These are phyloP conservation scores for Pseudocercospora pini-densiflorae DNA, from an alignment of 2,329 filamentous ascomycete genomes.

Conservation along the genomic window DNA sequence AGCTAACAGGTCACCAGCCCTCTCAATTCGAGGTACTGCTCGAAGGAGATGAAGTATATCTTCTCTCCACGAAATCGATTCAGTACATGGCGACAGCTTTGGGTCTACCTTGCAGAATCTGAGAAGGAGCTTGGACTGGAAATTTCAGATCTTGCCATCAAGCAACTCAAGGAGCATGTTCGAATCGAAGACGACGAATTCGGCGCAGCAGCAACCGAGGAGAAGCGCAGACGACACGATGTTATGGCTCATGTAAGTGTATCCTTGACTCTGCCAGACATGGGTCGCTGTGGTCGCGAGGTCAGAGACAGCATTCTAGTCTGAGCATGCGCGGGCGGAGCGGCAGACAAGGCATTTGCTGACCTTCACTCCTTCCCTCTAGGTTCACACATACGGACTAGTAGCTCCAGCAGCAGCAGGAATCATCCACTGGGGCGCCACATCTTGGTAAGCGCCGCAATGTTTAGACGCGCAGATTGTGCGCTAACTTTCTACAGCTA, in stretches of 20 bases:
- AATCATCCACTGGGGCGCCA: slow-evolving; percentile 79
- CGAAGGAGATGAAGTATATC: slow-evolving; percentile 73
- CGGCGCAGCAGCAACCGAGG: slow-evolving; percentile 52
- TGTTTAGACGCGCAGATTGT: background rate
- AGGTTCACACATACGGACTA: slow-evolving; percentile 64
- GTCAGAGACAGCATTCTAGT: background rate
- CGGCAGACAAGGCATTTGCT: background rate
- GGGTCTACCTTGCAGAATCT: slow-evolving; percentile 80
- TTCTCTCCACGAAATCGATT: slow-evolving; percentile 78
- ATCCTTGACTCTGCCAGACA: background rate
- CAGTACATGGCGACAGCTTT: slow-evolving; percentile 82
- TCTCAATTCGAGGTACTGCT: slow-evolving; percentile 74
- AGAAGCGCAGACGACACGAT: slow-evolving; percentile 51
- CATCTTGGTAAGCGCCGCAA: slow-evolving; percentile 48
- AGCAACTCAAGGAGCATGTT: slow-evolving; percentile 52
- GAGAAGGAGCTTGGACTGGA: slow-evolving; percentile 79
- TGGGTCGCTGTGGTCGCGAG: background rate
- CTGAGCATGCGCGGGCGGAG: background rate
- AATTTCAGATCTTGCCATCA: slow-evolving; percentile 68
- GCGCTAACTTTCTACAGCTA: slow-evolving; percentile 41
- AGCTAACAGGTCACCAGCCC: slow-evolving; percentile 60
- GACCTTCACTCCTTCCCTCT: background rate
- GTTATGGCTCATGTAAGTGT: slow-evolving; percentile 57
- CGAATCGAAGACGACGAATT: slow-evolving; percentile 55
- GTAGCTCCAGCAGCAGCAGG: slow-evolving; percentile 77